These are phyloP conservation scores for Colletotrichum lentis DNA, from an alignment of 2,329 filamentous ascomycete genomes.

Conservation along the genomic window DNA sequence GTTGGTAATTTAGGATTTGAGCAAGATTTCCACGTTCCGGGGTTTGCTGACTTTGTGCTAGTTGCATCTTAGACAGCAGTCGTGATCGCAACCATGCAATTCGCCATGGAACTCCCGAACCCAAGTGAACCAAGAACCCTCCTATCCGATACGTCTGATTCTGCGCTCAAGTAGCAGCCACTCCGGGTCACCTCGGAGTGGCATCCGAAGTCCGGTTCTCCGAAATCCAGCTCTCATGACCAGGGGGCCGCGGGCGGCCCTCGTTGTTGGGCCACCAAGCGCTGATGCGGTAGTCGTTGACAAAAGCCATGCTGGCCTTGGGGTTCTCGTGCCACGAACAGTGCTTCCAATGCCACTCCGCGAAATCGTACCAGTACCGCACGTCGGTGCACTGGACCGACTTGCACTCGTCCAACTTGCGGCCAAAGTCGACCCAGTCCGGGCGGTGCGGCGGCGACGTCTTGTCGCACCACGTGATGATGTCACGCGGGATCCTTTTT, in stretches of 20 bases:
- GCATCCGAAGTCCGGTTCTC: constrained; percentile 2
- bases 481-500: neutral
- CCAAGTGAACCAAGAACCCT: fast-evolving
- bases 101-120: too few species aligned
- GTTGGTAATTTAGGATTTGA: too few species aligned
- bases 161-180: neutral
- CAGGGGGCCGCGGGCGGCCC: neutral
- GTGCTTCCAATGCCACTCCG: constrained; percentile 1
- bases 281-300: constrained; percentile 8
- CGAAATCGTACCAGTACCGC: neutral
- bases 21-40: too few species aligned
- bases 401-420: constrained; percentile 7
- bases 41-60: neutral
- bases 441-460: constrained; percentile 1
- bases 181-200: neutral
- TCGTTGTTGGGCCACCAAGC: constrained; percentile 7
- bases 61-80: neutral
- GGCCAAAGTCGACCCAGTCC: neutral
- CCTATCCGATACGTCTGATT: too few species aligned
- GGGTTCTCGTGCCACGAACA: neutral
- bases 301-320: neutral
- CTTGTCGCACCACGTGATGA: neutral
- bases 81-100: too few species aligned
- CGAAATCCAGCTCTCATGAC: constrained; percentile 5
- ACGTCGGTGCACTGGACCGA: constrained; percentile 3